Evolutionary conservation across 441 rosid genomes (phyloP), one percentile per base, ranked within the genome.

Genomic region (Isatis lusitanica): DNA sequence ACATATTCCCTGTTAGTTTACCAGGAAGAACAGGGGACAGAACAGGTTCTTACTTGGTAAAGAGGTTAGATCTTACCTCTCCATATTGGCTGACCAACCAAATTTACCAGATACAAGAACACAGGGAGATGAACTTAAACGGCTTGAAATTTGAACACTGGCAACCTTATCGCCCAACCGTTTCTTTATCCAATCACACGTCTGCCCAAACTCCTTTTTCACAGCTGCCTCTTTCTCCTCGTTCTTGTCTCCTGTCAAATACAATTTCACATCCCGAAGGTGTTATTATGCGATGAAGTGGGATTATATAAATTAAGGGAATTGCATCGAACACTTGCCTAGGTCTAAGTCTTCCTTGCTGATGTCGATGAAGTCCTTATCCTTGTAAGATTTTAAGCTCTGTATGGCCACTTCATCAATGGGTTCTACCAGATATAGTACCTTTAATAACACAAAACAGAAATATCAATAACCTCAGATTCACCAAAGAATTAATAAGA

Each of bases 51-150:
- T 31, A 48, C 46, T 21, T 10, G 4, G 4, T 30, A 5, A n/a
- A 60, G 21, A 18, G 24, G 73, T 64, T 18, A 36, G 57, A 67
- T 15, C 74, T 71, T 66, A 94, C 98, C 92, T 92, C 83, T 94
- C 98, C 98, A 92, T 94, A 75, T 94, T 94, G 58, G 97, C 98
- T 39, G 98, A 92, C 97, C 97, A 94, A 57, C 98, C 97, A 77
- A 94, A 92, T 84, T 90, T 89, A 63, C 91, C 94, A 39, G 98
- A 85, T 18, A 85, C 98, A 80, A 94, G 92, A 66, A 94, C 97
- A 81, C 98, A 92, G 8, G 98, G 98, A 0, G 98, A 94, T 68
- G 97, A 88, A 78, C 97, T 90, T 75, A 92, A 84, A 47, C 97
- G 89, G 76, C 79, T 92, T 16, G 98, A 90, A 70, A 94, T 87